Conservation (phyloP, 345 rosid species). For the Crucihimalaya himalaica region DNA sequence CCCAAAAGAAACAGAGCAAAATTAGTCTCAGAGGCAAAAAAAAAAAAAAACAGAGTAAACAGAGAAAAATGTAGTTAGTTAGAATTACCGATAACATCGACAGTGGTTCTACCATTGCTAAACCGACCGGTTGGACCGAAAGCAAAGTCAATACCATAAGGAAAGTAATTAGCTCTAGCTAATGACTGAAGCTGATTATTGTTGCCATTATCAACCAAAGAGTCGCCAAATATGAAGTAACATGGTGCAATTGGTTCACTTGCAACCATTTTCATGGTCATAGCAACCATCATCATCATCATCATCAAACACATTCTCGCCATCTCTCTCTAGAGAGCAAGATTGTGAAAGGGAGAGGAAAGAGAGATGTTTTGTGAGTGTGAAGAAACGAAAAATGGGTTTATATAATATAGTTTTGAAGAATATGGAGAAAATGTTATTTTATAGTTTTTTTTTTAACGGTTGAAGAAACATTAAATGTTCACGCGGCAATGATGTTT, state of each 20-base stretch:
- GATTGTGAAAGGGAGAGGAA: neutral
- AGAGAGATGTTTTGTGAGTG: conserved; percentile 19
- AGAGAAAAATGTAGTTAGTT: neutral
- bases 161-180: conserved; percentile 80
- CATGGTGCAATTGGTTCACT: conserved; percentile 73
- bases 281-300: conserved; percentile 26
- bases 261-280: conserved; percentile 27
- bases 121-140: conserved; percentile 83
- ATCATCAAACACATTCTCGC: conserved; percentile 29
- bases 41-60: neutral
- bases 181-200: conserved; percentile 66
- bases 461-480: conserved; percentile 42
- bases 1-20: neutral
- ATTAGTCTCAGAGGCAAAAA: neutral
- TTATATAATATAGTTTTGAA: conserved; percentile 35
- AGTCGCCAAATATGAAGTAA: conserved; percentile 86
- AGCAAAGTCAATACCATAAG: conserved; percentile 84
- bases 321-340: conserved; percentile 27
- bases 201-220: conserved; percentile 88
- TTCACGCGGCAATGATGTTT: conserved; percentile 36
- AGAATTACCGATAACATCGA: conserved; percentile 65
- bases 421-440: conserved; percentile 22
- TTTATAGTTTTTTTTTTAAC: neutral
- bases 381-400: conserved; percentile 14
- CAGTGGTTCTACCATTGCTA: conserved; percentile 75